phyloP scores from a whole-genome alignment of 176 grass and related monocot species.

The Metroxylon sagu region DNA sequence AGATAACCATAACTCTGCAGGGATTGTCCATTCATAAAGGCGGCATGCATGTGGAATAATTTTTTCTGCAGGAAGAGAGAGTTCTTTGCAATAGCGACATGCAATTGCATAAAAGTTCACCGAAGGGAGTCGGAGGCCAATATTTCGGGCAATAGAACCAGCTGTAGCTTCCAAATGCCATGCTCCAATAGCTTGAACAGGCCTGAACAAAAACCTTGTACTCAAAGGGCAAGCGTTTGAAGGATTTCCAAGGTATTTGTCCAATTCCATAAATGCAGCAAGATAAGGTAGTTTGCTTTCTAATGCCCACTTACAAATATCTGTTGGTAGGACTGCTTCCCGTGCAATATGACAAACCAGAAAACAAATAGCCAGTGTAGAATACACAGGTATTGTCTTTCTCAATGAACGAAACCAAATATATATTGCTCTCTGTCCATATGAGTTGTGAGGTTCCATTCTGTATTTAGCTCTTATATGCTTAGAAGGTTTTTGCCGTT shows the following conservation, averaged over 20 bases:
- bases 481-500: constrained; percentile 8
- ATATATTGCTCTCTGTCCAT: constrained; percentile 22
- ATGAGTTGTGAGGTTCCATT: constrained; percentile 17
- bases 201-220: constrained; percentile 61
- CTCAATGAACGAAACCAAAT: constrained; percentile 46
- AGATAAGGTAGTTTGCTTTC: constrained; percentile 70
- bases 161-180: constrained; percentile 68
- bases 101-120: constrained; percentile 83
- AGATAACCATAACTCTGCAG: constrained; percentile 70
- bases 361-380: constrained; percentile 63
- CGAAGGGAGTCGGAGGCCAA: constrained; percentile 58
- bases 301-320: constrained; percentile 65
- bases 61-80: constrained; percentile 42
- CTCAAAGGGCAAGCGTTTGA: constrained; percentile 39
- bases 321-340: constrained; percentile 56
- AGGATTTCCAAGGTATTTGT: constrained; percentile 43
- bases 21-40: constrained; percentile 73
- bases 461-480: constrained; percentile 13
- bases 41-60: constrained; percentile 53
- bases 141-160: constrained; percentile 48
- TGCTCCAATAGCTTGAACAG: constrained; percentile 44
- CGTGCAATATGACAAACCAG: constrained; percentile 66
- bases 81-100: constrained; percentile 47
- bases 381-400: constrained; percentile 62
- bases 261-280: constrained; percentile 48